phyloP scores from a whole-genome alignment of 1,284 basidiomycete species.

The Sanghuangporus baumii region DNA sequence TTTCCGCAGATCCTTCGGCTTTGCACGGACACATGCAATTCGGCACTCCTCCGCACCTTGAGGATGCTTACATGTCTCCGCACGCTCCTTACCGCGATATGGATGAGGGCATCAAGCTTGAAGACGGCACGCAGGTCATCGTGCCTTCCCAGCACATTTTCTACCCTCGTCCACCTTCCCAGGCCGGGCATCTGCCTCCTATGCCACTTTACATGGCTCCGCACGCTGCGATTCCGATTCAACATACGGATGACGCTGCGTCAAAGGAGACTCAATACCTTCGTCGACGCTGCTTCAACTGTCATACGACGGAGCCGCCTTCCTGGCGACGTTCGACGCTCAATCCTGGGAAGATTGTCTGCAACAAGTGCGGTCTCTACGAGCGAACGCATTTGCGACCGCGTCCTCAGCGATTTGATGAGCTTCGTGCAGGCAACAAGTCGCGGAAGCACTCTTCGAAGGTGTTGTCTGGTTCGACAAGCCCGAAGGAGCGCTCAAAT shows the following conservation, averaged over 20 bases:
- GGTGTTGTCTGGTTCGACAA: constrained; percentile 32
- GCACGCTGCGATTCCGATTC: constrained; percentile 59
- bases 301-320: constrained; percentile 81
- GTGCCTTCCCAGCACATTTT: constrained; percentile 50
- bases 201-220: constrained; percentile 41
- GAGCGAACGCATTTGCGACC: constrained; percentile 79
- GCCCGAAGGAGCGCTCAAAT: constrained; percentile 26
- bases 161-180: constrained; percentile 27
- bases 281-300: constrained; percentile 79
- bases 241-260: constrained; percentile 82
- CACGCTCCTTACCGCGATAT: constrained; percentile 43
- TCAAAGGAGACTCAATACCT: constrained; percentile 84
- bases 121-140: constrained; percentile 50
- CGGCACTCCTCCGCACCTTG: constrained; percentile 18
- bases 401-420: constrained; percentile 76
- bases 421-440: constrained; percentile 76
- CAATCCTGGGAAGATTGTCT: constrained; percentile 84
- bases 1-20: constrained; percentile 29
- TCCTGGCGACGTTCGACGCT: constrained; percentile 80
- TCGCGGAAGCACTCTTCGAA: constrained; percentile 50
- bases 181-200: constrained; percentile 23
- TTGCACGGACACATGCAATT: constrained; percentile 22
- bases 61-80: constrained; percentile 34
- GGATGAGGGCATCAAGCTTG: constrained; percentile 55
- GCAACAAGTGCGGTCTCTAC: constrained; percentile 85